Base-by-base conservation (phyloP, 2,329 filamentous ascomycete genomes). In the Neofusicoccum laricinum region DNA sequence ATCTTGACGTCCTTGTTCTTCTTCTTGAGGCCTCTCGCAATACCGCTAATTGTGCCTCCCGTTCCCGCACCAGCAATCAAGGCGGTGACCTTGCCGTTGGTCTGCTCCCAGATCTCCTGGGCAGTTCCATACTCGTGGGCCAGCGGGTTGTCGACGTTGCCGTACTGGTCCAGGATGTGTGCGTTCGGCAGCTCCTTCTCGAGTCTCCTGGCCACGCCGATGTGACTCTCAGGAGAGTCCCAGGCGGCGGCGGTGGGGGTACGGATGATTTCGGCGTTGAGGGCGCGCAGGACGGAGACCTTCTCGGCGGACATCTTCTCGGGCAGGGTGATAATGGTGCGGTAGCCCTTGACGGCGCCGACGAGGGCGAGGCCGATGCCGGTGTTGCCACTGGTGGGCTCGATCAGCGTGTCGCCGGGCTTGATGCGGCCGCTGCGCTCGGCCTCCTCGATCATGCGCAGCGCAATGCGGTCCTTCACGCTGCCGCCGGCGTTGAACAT, bases 271-370 rank as follows among this genome's bases (percentile, higher is more conserved):
- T 96, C 97, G 46, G 95, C 95, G 68, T 94, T 94, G 61, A 99
- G 86, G 34, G 95, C 94, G 71, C 93, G 91, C 67, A 99, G 85
- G 32, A 99, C 95, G 2, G 94, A 90, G 43, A 99, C 95, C 80
- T 99, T 99, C 80, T 99, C 95, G 53, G 93, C 91, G 1, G 93
- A 97, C 95, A 99, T 99, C 84, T 99, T 99, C 81, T 99, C 95
- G 59, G 95, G 95, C 50, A 99, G 87, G 11, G 95, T 99, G 78
- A 99, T 99, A 80, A 99, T 98, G 45, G 93, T 96, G 80, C 94
- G 94, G 85, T 98, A 99, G 69, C 93, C 94, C 82, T 97, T 98
- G 73, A 99, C 91, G 15, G 95, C 95, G 65, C 88, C 94, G 17
- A 98, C 94, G 38, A 99, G 87, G 32, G 95, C 95, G 45, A 99